A percentile compares a stretch with the other conserved stretches of the same genome.
Evolutionary conservation across 495 filamentous ascomycete species (phyloP).

Genomic region (Aspergillus steynii): DNA sequence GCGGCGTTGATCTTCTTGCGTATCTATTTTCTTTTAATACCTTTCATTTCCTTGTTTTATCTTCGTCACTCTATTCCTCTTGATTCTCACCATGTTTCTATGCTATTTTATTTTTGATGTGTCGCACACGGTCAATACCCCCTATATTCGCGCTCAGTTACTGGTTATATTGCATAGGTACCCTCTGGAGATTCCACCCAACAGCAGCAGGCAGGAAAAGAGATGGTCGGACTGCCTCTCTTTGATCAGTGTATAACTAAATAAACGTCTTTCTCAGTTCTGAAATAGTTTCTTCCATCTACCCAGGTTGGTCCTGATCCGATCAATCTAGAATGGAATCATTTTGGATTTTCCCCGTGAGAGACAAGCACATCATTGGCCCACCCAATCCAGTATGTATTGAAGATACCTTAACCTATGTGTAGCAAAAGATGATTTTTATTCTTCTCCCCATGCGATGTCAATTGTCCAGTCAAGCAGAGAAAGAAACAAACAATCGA

Average conservation of each 20-base stretch:
- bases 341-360: no score
- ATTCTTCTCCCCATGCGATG: no score
- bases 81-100: constrained; percentile 2
- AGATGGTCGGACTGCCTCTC: background rate
- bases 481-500: background rate
- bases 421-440: background rate
- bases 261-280: background rate
- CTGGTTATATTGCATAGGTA: constrained; percentile 9
- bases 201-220: constrained; percentile 1
- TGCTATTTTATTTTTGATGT: constrained; percentile 7
- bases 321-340: no score
- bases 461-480: background rate
- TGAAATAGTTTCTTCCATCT: background rate
- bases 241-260: constrained; percentile 4
- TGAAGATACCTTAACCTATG: background rate
- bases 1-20: background rate
- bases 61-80: constrained; percentile 13
- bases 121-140: constrained; percentile 13
- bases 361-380: no score
- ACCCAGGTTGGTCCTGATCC: background rate
- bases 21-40: background rate
- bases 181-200: constrained; percentile 6
- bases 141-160: constrained; percentile 8
- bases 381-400: background rate
- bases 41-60: background rate